Base-by-base conservation (phyloP, 345 rosid species). In the Populus ilicifolia region DNA sequence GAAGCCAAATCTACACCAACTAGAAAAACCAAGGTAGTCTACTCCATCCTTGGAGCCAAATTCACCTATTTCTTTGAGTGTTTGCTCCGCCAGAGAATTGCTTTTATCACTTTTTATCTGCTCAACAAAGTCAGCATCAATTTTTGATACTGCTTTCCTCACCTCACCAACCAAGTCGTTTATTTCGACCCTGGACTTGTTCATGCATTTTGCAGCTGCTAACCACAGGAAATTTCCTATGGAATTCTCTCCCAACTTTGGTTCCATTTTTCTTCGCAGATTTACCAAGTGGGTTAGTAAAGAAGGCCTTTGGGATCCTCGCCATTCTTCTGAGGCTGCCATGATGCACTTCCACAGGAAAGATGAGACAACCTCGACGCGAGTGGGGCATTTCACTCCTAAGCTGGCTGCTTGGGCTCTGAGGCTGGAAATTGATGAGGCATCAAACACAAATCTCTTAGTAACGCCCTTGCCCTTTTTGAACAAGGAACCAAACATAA, bases 1-100 rank as follows among this genome's bases (percentile, higher is more conserved):
- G 33, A 68, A 81, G 3, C 79, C 84, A 27, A 85, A 30, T 10
- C 76, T 86, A 35, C 91, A 83, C 87, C 87, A 85, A 48, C 86
- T 82, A 61, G 71, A 76, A 36, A 88, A 84, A 29, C 80, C 85
- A 11, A 75, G 59, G 36, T 12, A 36, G 20, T 86, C 85, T 4
- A 17, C 78, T 54, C 48, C 84, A n/a, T 67, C 75, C 76, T 41
- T 44, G 13, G 75, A 59, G 0, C 69, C 78, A 4, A 72, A 3
- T 46, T 75, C 81, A 0, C 44, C 77, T 11, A 73, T 70, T 69
- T 70, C 71, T 46, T 56, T 64, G 0, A 86, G 44, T 13, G 82
- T 64, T 48, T 84, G 72, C 2, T 30, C 17, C 72, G 83, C 68
- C 72, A 61, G 8, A 20, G 41, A 54, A 29, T 73, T 63, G 75